These are phyloP conservation scores for Sugiyamaella paludigena DNA, from an alignment of 1,139 yeast species.

Conservation along the genomic window DNA sequence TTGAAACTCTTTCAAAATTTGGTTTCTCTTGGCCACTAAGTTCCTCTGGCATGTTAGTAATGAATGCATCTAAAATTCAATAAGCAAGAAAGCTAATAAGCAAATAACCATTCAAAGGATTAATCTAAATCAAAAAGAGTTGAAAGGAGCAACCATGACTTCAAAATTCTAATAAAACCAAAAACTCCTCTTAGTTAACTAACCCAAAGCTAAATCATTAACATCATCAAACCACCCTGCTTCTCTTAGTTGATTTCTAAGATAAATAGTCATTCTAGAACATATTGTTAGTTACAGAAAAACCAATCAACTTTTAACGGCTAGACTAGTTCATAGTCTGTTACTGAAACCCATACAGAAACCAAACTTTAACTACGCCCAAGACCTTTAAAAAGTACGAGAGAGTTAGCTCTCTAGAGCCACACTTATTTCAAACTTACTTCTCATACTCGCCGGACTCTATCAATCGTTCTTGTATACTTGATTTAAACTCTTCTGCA, in stretches of 20 bases:
- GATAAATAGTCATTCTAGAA: slow-evolving; percentile 32
- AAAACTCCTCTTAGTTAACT: slow-evolving; percentile 6
- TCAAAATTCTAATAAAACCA: background rate
- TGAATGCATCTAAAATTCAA: too few relatives aligned
- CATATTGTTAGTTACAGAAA: slow-evolving; percentile 1
- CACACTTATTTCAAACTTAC: too few relatives aligned
- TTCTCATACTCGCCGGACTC: slow-evolving; percentile 77
- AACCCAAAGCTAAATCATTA: slow-evolving; percentile 52
- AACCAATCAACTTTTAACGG: too few relatives aligned
- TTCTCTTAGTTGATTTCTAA: slow-evolving; percentile 65
- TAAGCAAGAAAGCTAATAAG: too few relatives aligned
- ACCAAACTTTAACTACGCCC: too few relatives aligned
- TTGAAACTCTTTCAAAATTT: slow-evolving; percentile 54
- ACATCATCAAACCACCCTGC: slow-evolving; percentile 87
- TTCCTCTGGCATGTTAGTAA: slow-evolving; percentile 33
- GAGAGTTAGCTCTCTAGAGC: too few relatives aligned
- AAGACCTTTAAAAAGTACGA: too few relatives aligned
- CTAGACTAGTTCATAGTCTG: too few relatives aligned
- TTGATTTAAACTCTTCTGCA: slow-evolving; percentile 16
- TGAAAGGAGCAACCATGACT: background rate
- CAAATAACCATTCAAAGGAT: too few relatives aligned
- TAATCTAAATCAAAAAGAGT: too few relatives aligned
- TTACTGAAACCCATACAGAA: too few relatives aligned
- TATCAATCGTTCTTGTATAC: slow-evolving; percentile 52
- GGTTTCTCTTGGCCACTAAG: slow-evolving; percentile 42